Percentiles rank a stretch among this genome's conserved stretches.
Evolutionary conservation across 192 early-diverging fungal genomes (phyloP).

Genomic region (Coemansia javaensis): DNA sequence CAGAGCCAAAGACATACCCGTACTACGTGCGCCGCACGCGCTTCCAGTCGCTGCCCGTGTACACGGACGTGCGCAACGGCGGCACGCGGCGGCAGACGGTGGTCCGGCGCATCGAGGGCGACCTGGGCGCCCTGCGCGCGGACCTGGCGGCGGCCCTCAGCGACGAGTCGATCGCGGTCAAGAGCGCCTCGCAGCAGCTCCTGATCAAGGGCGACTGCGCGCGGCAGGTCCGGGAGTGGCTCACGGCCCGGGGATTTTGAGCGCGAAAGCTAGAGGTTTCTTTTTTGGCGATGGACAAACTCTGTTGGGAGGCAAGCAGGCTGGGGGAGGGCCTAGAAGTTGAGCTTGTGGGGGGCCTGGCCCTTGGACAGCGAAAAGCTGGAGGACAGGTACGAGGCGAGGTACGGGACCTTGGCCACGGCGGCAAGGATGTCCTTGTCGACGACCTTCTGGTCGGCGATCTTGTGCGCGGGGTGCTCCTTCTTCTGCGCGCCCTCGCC

Average conservation of each 20-base stretch:
- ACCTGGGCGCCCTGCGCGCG: conserved; percentile 47
- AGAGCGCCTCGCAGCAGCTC: conserved; percentile 49
- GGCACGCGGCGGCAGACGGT: conserved; percentile 59
- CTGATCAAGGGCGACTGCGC: conserved; percentile 54
- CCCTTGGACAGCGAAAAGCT: conserved; percentile 93
- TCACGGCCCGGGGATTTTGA: conserved; percentile 56
- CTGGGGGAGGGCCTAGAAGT: conserved; percentile 69
- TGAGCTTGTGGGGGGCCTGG: conserved; percentile 91
- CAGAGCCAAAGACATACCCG: conserved; percentile 18
- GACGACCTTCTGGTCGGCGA: conserved; percentile 85
- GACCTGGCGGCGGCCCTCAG: conserved; percentile 21
- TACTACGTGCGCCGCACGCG: conserved; percentile 66
- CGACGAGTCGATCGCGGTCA: conserved; percentile 29
- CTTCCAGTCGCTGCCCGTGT: conserved; percentile 63
- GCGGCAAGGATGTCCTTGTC: conserved; percentile 79
- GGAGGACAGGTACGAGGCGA: conserved; percentile 83
- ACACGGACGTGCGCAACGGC: conserved; percentile 64
- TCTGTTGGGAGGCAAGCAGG: too few species aligned
- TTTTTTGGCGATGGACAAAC: background rate
- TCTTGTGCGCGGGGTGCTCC: conserved; percentile 69
- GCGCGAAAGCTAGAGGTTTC: background rate
- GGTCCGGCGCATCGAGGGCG: conserved; percentile 68
- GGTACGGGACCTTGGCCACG: conserved; percentile 78
- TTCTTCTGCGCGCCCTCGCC: conserved; percentile 71
- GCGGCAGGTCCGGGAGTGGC: conserved; percentile 52